Evolutionary conservation across 768 basidiomycete species (phyloP), one percentile per base, ranked within the genome.

Genomic region (Phanerodontia chrysosporium): DNA sequence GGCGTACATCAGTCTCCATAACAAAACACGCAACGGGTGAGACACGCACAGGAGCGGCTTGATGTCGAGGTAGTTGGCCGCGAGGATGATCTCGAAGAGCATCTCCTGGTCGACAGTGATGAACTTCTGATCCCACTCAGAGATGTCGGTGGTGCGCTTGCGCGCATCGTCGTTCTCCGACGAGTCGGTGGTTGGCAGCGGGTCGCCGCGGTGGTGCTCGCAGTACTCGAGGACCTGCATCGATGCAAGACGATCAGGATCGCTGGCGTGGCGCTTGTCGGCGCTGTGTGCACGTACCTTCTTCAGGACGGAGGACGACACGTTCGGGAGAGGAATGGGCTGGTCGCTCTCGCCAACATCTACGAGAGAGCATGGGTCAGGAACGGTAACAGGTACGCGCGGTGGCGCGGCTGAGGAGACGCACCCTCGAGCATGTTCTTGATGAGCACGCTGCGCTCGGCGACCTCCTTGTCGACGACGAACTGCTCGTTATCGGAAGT

Each of bases 31-130:
- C 10, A n/a, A 52, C 28, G 28, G 18, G 49, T 59, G 32, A 24
- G 9, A 30, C 27, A 79, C 91, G 65, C 68, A 97, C 96, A 98
- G 85, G 49, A 98, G 83, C 22, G 95, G 90, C 78, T 98, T 98
- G 83, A 99, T 98, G 70, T 99, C 97, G 65, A 99, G 89, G 78
- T 99, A 99, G 80, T 99, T 99, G 64, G 97, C 97, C 10, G 97
- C 97, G 57, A 98, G 88, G 73, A 98, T 99, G 73, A 98, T 99
- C 78, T 99, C 97, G 65, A 98, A 98, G 6, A 99, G 83, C 96
- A 98, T 98, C 77, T 98, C 97, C 76, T 98, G 97, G 80, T 98
- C 97, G 60, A 98, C 97, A 45, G 88, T 89, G 74, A 96, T 95
- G 73, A 95, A 98, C 78, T 97, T 97, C 71, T 95, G 90, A 76